A percentile compares a stretch with the other conserved stretches of the same genome.
phyloP scores from a whole-genome alignment of 2,329 filamentous ascomycete genomes.

The Phialophora tarda region DNA sequence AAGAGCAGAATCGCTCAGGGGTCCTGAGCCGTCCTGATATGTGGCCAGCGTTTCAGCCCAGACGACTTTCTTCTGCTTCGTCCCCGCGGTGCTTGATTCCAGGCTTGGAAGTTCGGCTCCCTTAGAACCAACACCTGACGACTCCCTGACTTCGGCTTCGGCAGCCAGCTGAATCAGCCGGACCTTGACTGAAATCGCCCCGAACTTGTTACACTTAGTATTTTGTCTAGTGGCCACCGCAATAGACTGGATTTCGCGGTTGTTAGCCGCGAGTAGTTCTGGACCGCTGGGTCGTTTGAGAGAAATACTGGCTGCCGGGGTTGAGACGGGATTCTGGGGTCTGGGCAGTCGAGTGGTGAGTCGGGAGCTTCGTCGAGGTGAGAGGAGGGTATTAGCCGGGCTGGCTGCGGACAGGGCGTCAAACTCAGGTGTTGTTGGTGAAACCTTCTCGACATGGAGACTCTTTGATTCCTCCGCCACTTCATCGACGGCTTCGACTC shows the following conservation, averaged over 20 bases:
- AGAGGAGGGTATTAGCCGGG: slow-evolving; percentile 18
- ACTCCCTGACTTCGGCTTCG: slow-evolving; percentile 27
- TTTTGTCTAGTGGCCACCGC: slow-evolving; percentile 51
- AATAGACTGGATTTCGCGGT: slow-evolving; percentile 50
- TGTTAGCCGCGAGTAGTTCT: slow-evolving; percentile 54
- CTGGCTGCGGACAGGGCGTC: slow-evolving; percentile 14
- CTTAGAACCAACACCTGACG: neutral
- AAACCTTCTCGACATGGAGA: neutral
- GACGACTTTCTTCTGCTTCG: slow-evolving; percentile 10
- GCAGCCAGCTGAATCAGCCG: slow-evolving; percentile 36
- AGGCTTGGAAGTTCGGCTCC: no score
- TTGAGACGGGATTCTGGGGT: slow-evolving; percentile 31
- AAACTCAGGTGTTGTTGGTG: neutral
- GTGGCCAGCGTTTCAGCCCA: slow-evolving; percentile 15
- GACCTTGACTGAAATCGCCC: slow-evolving; percentile 38
- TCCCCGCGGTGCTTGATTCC: slow-evolving; percentile 4
- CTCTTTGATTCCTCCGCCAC: neutral
- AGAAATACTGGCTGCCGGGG: slow-evolving; percentile 48
- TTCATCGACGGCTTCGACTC: slow-evolving; percentile 9
- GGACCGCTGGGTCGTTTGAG: slow-evolving; percentile 53
- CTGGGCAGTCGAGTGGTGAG: slow-evolving; percentile 39
- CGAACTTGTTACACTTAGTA: slow-evolving; percentile 51
- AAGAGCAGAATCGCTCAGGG: neutral
- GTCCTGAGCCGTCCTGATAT: slow-evolving; percentile 5
- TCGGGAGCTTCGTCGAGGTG: slow-evolving; percentile 48